phyloP scores from a whole-genome alignment of 2,329 filamentous ascomycete genomes.

The Penicillium paneum region DNA sequence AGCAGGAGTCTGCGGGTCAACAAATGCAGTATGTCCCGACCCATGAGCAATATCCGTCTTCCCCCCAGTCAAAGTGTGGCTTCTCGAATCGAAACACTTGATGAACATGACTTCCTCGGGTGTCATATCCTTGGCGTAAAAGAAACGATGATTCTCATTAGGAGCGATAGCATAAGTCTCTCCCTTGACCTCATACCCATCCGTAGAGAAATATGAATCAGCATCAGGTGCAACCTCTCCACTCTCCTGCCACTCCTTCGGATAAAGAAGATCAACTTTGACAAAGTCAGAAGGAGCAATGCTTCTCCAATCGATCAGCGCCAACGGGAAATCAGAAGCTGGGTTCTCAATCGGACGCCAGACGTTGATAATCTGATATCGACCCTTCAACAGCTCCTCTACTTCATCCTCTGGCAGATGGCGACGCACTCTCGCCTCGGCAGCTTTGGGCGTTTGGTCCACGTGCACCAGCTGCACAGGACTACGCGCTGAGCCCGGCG shows the following conservation, averaged over 20 bases:
- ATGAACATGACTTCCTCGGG: conserved; percentile 54
- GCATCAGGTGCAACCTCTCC: conserved; percentile 57
- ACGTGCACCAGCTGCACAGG: conserved; percentile 70
- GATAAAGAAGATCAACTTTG: conserved; percentile 62
- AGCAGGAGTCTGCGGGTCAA: conserved; percentile 53
- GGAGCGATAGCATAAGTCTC: conserved; percentile 61
- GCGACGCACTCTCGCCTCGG: conserved; percentile 58
- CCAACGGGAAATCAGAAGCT: conserved; percentile 65
- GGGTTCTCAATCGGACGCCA: conserved; percentile 65
- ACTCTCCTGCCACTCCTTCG: conserved; percentile 55
- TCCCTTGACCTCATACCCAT: conserved; percentile 61
- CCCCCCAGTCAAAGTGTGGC: conserved; percentile 36
- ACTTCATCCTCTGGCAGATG: conserved; percentile 57
- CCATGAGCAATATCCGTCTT: conserved; percentile 46
- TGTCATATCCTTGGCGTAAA: conserved; percentile 66
- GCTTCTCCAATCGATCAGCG: conserved; percentile 63
- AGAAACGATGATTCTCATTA: conserved; percentile 59
- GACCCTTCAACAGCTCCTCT: conserved; percentile 54
- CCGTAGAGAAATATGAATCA: conserved; percentile 46
- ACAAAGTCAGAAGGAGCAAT: conserved; percentile 58
- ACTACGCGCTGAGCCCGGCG: conserved; percentile 55
- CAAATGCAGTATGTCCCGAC: conserved; percentile 55
- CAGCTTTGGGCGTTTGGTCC: conserved; percentile 65
- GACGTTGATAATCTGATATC: conserved; percentile 68
- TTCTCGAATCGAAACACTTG: conserved; percentile 56